Evolutionary conservation across 495 filamentous ascomycete species (phyloP).

Genomic region (Echria macrotheca): DNA sequence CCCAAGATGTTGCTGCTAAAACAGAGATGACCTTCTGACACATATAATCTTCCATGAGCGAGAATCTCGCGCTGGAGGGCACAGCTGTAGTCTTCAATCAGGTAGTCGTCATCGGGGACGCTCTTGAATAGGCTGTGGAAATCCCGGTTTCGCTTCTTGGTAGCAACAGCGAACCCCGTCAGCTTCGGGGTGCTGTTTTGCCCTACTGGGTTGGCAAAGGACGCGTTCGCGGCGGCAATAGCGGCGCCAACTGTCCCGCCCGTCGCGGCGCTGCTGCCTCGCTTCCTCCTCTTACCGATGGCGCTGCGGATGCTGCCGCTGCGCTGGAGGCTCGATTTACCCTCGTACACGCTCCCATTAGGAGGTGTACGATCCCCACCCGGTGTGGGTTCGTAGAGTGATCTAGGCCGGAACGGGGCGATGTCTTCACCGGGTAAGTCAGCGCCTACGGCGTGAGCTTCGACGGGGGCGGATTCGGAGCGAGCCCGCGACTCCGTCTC

Average conservation of each 20-base stretch:
- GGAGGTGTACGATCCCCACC: conserved; percentile 58
- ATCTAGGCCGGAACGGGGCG: conserved; percentile 29
- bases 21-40: conserved; percentile 95
- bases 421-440: conserved; percentile 30
- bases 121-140: conserved; percentile 92
- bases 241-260: conserved; percentile 59
- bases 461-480: conserved; percentile 42
- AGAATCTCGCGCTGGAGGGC: conserved; percentile 95
- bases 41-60: conserved; percentile 86
- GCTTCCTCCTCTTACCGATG: conserved; percentile 62
- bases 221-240: conserved; percentile 58
- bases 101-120: conserved; percentile 94
- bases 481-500: conserved; percentile 35
- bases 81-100: conserved; percentile 98
- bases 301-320: conserved; percentile 81
- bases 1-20: conserved; percentile 99
- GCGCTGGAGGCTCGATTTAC: conserved; percentile 58
- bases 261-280: conserved; percentile 79
- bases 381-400: conserved; percentile 40
- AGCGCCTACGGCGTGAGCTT: conserved; percentile 18
- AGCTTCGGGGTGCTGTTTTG: conserved; percentile 60
- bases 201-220: conserved; percentile 58
- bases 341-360: conserved; percentile 62
- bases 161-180: conserved; percentile 94
- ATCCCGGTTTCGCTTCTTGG: conserved; percentile 90